Percentiles rank a stretch among this genome's conserved stretches.
phyloP scores from a whole-genome alignment of 139 green algal species.

The Mesotaenium endlicherianum region DNA sequence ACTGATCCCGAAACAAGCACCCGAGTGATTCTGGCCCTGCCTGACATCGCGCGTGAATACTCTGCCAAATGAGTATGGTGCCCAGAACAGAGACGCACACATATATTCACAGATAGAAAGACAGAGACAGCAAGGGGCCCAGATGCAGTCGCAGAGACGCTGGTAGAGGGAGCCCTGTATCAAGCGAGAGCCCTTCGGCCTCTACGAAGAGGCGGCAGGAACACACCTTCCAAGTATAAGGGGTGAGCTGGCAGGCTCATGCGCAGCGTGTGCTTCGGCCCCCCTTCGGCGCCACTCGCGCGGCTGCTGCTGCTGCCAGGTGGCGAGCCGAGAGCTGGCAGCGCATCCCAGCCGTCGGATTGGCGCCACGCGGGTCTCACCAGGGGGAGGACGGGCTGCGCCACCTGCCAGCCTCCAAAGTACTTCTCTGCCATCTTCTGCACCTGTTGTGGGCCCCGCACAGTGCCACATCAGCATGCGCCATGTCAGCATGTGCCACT shows the following conservation, averaged over 20 bases:
- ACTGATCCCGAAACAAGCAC: too few species aligned
- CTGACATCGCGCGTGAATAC: too few species aligned
- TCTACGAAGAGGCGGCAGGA: not conserved
- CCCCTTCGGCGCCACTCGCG: not conserved
- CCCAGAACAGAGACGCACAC: too few species aligned
- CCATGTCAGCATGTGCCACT: too few species aligned
- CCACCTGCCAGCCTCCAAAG: slow-evolving; percentile 68
- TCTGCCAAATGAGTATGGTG: too few species aligned
- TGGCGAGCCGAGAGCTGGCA: not conserved
- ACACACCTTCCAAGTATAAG: slow-evolving; percentile 24
- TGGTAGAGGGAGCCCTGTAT: too few species aligned
- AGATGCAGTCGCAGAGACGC: too few species aligned
- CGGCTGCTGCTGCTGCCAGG: not conserved
- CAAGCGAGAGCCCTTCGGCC: too few species aligned
- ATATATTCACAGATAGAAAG: too few species aligned
- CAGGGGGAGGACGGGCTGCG: not conserved
- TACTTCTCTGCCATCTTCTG: slow-evolving; percentile 65
- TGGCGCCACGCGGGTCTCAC: not conserved
- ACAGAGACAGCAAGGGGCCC: too few species aligned
- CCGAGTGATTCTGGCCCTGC: too few species aligned
- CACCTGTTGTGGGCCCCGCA: slow-evolving; percentile 55
- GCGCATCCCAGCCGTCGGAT: not conserved
- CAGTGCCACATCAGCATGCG: too few species aligned
- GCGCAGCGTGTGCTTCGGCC: not conserved
- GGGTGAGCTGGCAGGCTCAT: slow-evolving; percentile 12